Evolutionary conservation across 305 asterid species (phyloP).

Genomic region (Solanum hybrid): DNA sequence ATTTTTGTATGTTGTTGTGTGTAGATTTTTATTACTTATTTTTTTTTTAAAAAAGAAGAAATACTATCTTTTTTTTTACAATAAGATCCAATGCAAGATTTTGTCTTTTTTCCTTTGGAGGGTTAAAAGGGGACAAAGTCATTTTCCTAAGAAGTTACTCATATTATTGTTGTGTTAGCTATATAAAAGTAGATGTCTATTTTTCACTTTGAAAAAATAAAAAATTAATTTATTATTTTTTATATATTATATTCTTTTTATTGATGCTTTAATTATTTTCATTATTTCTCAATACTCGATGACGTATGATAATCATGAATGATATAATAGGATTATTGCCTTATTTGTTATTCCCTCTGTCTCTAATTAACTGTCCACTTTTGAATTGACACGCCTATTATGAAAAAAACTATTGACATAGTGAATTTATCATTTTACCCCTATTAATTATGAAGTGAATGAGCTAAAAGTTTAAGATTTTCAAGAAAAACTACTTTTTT

Average conservation of each 20-base stretch:
- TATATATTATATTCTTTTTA: not conserved
- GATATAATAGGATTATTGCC: too few species aligned
- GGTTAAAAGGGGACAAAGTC: constrained; percentile 7
- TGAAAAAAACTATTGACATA: too few species aligned
- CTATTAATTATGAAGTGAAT: too few species aligned
- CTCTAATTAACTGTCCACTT: too few species aligned
- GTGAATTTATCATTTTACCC: too few species aligned
- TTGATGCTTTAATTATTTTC: not conserved
- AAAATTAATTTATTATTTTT: not conserved
- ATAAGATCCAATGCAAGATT: not conserved
- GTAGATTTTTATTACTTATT: not conserved
- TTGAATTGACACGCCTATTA: too few species aligned
- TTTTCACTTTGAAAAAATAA: not conserved
- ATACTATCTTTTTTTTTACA: not conserved
- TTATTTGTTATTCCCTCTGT: too few species aligned
- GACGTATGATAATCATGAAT: not conserved
- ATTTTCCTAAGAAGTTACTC: not conserved
- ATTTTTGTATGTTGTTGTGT: not conserved
- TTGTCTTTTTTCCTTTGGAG: constrained; percentile 5
- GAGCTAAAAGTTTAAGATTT: too few species aligned
- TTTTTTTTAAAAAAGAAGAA: not conserved
- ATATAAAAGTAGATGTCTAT: too few species aligned
- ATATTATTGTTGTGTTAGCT: not conserved
- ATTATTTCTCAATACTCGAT: not conserved
- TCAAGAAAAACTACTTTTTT: too few species aligned